A percentile compares a stretch with the other conserved stretches of the same genome.
Conservation (phyloP, 345 rosid genomes). For the Eucalyptus paniculata region DNA sequence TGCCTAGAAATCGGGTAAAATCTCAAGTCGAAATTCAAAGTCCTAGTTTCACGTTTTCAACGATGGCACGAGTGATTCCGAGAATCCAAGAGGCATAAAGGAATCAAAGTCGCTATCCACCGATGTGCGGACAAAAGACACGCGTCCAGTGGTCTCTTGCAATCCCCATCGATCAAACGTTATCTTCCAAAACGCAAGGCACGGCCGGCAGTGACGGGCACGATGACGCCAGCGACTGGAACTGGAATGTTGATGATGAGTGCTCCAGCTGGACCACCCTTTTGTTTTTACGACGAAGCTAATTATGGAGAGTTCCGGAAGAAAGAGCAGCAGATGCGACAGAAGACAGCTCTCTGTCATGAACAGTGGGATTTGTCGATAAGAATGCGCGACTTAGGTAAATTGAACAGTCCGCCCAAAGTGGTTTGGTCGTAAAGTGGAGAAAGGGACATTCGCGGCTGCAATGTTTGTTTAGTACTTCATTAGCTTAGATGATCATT, state of each 20-base stretch:
- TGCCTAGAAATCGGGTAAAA: too few relatives aligned
- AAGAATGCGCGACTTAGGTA: rapidly evolving
- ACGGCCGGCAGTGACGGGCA: not conserved
- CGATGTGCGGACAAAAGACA: not conserved
- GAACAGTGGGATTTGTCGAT: not conserved
- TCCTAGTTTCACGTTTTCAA: not conserved
- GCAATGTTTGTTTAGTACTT: not conserved
- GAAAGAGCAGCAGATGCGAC: too few relatives aligned
- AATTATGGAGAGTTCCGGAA: too few relatives aligned
- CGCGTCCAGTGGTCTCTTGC: not conserved
- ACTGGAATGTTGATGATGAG: not conserved
- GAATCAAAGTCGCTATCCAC: not conserved
- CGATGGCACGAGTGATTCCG: not conserved
- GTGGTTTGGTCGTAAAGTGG: not conserved
- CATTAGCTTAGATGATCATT: not conserved
- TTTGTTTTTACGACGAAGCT: too few relatives aligned
- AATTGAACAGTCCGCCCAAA: not conserved
- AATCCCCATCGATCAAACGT: not conserved
- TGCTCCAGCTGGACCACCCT: too few relatives aligned
- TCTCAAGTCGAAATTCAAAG: not conserved
- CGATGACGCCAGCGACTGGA: not conserved
- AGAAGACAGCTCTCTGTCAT: not conserved
- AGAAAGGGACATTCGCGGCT: not conserved
- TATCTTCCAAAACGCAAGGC: too few relatives aligned
- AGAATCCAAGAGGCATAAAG: not conserved